Base-by-base conservation (phyloP, 1,139 yeast genomes). In the Lipomyces yarrowii region DNA sequence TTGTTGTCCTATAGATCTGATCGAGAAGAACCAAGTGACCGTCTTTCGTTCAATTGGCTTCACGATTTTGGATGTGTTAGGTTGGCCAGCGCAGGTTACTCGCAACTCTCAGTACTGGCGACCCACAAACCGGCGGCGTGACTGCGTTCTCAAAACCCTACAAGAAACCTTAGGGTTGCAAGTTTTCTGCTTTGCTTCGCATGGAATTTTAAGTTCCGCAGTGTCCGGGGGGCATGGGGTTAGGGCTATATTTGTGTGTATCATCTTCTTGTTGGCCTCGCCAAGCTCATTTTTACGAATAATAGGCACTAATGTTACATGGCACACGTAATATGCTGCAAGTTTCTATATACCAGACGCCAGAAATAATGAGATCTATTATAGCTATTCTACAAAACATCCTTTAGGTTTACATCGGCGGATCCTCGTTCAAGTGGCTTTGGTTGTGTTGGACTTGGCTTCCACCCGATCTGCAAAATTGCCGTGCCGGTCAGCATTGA, bases 401-500 rank as follows among this genome's bases (percentile, higher is more conserved):
- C 92, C 75, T 88, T 88, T 74, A 90, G 79, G 71, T 81, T 86
- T 48, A 89, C 81, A 73, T 87, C 85, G 0, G 88, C 96, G 18
- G 88, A 74, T 0, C 96, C 96, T 70, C 96, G 80, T 64, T 84
- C 83, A 70, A 89, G 81, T 0, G 96, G 96, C 73, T 87, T 81
- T 2, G 92, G 92, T 74, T 90, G 91, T 63, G 77, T 75, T 6
- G 82, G 84, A 67, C 90, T 84, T 71, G 88, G 87, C 76, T 90
- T 91, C 97, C 97, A 91, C 0, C 96, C 97, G 75, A 91, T 89
- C 67, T 64, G 64, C 13, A 33, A 4, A 26, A 15, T 6, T 3
- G 56, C 57, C 35, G 13, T 18, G 21, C 10, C 5, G 23, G 15
- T 18, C 39, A 32, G 53, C 56, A n/a, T 48, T 23, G 15, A 8